Evolutionary conservation across 31 red algal species (phyloP), one percentile per base, ranked within the genome.

Genomic region (Endocladia muricata): DNA sequence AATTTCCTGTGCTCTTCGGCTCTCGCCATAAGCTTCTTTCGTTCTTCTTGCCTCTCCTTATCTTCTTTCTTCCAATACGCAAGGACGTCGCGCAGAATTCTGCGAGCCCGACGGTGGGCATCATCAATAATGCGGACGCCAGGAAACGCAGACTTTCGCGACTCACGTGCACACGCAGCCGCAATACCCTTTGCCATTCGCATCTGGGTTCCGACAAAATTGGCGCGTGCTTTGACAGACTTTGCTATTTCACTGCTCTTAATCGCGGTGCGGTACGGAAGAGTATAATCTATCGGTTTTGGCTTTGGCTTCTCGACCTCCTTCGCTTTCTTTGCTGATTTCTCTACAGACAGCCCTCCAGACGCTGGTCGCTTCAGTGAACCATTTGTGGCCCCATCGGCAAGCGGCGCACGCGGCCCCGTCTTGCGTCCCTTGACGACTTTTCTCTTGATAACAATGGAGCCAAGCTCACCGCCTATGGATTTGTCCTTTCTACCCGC

Each of bases 61-160:
- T 95, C 93, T 51, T 95, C 93, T 22, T 89, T 88, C 74, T 89
- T 88, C 93, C 93, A 95, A 55, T 76, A 95, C 3, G 54, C 57
- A 3, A 90, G 51, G 7, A 95, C 93, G 43, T 95, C 93, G 40
- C 87, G 81, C 34, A 95, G 64, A 62, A 95, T 84, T 29, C 86
- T 79, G 7, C 86, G 60, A 17, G 75, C 82, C 6, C 93, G 40
- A 9, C 85, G 70, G 61, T 87, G 81, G n/a, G 93, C 85, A 30
- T 95, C 85, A 69, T 95, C 93, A 64, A 82, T 89, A 9, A 86
- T 64, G 17, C 87, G 81, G n/a, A 95, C 87, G 21, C 82, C 82
- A 26, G 59, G 61, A 36, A 95, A 83, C 19, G 77, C 78, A 37
- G 57, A 43, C 68, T 91, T 95, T 1, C 86, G 85, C 17, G 87